Evolutionary conservation across 2,329 filamentous ascomycete species (phyloP), one percentile per base, ranked within the genome.

Genomic region (Alternaria arbusti): DNA sequence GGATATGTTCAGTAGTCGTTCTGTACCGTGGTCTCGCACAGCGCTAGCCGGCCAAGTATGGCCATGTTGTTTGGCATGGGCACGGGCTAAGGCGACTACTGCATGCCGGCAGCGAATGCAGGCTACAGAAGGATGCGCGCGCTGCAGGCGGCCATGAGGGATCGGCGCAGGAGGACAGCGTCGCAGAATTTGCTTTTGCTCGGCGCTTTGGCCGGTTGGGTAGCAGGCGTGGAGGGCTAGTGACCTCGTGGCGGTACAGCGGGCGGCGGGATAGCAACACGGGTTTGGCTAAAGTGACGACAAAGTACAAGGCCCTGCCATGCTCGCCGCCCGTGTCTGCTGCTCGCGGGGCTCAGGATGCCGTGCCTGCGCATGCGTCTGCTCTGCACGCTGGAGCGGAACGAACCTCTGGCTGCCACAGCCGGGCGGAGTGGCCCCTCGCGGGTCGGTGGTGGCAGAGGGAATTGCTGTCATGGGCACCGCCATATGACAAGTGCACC

Each of bases 161-260:
- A 67, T 64, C 61, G 58, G 50, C 64, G 44, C 50, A 22, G 44
- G 52, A 57, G n/a, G 20, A 25, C 54, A 44, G 36, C 47, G 43
- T 54, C 23, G 57, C 54, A 59, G 47, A 56, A 23, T 32, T 54
- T 61, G 67, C 59, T 58, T 63, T 55, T 57, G 32, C 50, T 66
- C 71, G 67, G 70, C 64, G 66, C 63, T 59, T 15, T 60, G 59
- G 67, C 68, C 66, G 71, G 70, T 70, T 74, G 68, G 69, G 64
- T 62, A 63, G 57, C 59, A 65, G 67, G 54, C 59, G 58, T 54
- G 49, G 60, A 63, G 69, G 52, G 60, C 59, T 54, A 51, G 62
- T 51, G 67, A 58, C 72, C 71, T 74, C 71, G 72, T 74, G 73
- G 73, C 71, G 71, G 69, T 62, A 65, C 70, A 68, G 66, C 70